Evolutionary conservation across 306 rosid genomes (phyloP).

Genomic region (Cucumis melo): DNA sequence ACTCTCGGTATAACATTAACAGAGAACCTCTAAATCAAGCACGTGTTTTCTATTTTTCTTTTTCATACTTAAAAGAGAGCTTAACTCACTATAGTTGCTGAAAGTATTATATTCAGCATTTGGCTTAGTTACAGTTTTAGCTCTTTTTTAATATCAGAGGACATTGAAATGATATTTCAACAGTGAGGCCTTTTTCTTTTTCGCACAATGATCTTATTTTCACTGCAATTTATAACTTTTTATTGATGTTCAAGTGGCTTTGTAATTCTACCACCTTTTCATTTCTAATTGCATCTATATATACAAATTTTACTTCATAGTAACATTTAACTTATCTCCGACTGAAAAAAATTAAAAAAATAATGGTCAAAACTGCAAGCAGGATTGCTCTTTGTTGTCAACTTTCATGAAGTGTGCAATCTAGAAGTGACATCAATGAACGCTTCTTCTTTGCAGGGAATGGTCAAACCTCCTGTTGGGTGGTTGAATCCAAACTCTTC

Average conservation of each 20-base stretch:
- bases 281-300: neutral
- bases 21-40: neutral
- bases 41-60: neutral
- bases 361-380: neutral
- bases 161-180: too few species aligned
- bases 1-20: neutral
- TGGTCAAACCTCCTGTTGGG: slow-evolving; percentile 13
- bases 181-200: too few species aligned
- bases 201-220: neutral
- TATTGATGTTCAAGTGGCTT: neutral
- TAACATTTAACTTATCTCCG: neutral
- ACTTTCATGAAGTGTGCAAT: neutral
- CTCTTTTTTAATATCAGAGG: neutral
- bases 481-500: slow-evolving; percentile 38
- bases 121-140: neutral
- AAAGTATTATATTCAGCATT: neutral
- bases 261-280: neutral
- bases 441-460: slow-evolving; percentile 15
- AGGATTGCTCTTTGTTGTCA: neutral
- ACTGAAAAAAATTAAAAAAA: neutral
- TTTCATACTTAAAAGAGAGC: too few species aligned
- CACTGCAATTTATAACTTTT: neutral
- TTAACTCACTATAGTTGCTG: neutral
- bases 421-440: slow-evolving; percentile 13
- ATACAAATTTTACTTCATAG: neutral